These are phyloP conservation scores for Hippophae gyantsensis DNA, from an alignment of 306 rosid species.

Conservation along the genomic window DNA sequence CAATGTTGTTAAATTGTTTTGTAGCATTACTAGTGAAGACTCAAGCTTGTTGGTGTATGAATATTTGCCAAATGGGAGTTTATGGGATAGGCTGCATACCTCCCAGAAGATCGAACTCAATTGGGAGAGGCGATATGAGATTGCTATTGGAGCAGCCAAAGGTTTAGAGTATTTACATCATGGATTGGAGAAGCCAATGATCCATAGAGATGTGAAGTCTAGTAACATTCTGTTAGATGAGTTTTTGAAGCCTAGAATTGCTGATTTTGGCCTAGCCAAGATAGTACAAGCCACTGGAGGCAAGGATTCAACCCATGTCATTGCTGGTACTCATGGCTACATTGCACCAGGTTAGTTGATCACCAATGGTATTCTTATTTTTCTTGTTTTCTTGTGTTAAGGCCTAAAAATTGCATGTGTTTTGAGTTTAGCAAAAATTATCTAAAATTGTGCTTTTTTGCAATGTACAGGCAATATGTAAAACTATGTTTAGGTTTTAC, in stretches of 20 bases:
- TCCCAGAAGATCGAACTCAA: slow-evolving; percentile 64
- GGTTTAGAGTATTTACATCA: slow-evolving; percentile 91
- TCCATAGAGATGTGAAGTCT: slow-evolving; percentile 84
- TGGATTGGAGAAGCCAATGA: slow-evolving; percentile 63
- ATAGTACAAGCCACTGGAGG: slow-evolving; percentile 38
- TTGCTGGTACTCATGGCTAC: slow-evolving; percentile 90
- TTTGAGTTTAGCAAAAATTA: too few relatives aligned
- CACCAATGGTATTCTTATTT: too few relatives aligned
- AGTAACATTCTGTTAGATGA: slow-evolving; percentile 87
- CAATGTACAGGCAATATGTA: too few relatives aligned
- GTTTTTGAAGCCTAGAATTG: slow-evolving; percentile 76
- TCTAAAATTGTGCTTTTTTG: too few relatives aligned
- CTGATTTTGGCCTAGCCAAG: slow-evolving; percentile 91
- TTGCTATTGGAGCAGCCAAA: slow-evolving; percentile 75
- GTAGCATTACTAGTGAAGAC: slow-evolving; percentile 85
- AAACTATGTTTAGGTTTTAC: too few relatives aligned
- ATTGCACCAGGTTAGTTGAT: slow-evolving; percentile 78
- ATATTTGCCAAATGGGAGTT: slow-evolving; percentile 70
- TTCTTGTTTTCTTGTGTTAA: too few relatives aligned
- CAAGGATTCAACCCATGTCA: slow-evolving; percentile 58
- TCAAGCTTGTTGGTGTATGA: slow-evolving; percentile 87
- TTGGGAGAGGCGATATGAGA: slow-evolving; percentile 77
- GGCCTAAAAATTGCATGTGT: too few relatives aligned
- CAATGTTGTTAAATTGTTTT: slow-evolving; percentile 83
- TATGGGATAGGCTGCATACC: slow-evolving; percentile 80